Evolutionary conservation across 129 eudicot species (phyloP), one percentile per base, ranked within the genome.

Genomic region (Lonicera japonica): DNA sequence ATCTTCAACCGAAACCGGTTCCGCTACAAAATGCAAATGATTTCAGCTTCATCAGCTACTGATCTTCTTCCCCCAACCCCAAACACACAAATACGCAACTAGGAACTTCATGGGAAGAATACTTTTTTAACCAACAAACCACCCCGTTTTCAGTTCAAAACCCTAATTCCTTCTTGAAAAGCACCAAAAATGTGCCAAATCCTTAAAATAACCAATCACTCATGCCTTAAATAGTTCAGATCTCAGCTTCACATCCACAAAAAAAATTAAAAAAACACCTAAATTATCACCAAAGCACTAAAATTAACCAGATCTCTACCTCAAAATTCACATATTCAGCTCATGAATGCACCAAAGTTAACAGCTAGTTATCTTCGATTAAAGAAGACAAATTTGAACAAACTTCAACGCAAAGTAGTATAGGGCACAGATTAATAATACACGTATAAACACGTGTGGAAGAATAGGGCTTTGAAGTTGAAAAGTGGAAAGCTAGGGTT

Each of bases 1-100:
- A 60, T 16, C 25, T 19, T 73, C 73, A 74, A 61, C 78, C 78
- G 18, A 61, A 67, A 24, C 79, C 79, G n/a, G 66, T 67, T 74
- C 69, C 59, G 46, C 79, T 54, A 61, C 54, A 60, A 58, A 55
- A 62, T 4, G 54, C 66, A 39, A 19, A 21, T 55, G 25, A 39
- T 38, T 64, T 58, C 67, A 69, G 58, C 75, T 19, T 67, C 75
- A 69, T 75, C 63, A 45, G 70, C 62, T 48, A 61, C 25, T 38
- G 50, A 69, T 56, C 41, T 56, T 68, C 65, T 25, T 43, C 47
- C 51, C 69, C 65, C 53, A 25, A 24, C 65, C 64, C 64, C 68
- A 36, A 41, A 53, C 36, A 22, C 40, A 41, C 51, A 19, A 60
- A 29, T 39, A 39, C 9, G 12, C 18, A 10, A 18, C 52, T 8